A percentile compares a stretch with the other conserved stretches of the same genome.
Conservation (phyloP, 768 basidiomycete genomes). For the Coprinellus aureogranulatus region DNA sequence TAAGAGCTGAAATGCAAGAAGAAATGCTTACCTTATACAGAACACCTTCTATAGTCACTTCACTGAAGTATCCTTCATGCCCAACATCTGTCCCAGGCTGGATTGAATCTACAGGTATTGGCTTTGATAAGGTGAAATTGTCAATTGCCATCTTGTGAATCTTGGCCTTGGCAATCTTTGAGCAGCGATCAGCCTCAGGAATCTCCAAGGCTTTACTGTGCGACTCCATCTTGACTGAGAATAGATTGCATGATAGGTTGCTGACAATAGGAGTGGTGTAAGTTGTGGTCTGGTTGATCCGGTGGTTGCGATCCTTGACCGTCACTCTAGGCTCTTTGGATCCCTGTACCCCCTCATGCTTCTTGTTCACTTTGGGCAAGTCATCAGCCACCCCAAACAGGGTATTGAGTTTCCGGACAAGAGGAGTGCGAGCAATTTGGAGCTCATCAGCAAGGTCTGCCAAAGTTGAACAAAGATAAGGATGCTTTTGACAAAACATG, state of each 20-base stretch:
- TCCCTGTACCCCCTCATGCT: no score
- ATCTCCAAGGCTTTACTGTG: no score
- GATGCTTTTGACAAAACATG: conserved; percentile 38
- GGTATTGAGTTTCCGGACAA: no score
- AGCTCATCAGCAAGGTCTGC: conserved; percentile 29
- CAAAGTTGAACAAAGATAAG: conserved; percentile 35
- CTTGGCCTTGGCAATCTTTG: not conserved
- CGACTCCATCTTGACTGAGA: conserved; percentile 40
- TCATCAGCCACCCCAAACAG: no score
- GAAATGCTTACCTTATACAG: conserved; percentile 47
- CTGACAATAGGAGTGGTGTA: conserved; percentile 47
- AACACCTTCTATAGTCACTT: conserved; percentile 56
- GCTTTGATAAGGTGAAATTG: conserved; percentile 10
- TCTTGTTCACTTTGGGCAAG: no score
- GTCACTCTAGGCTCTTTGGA: conserved; percentile 13
- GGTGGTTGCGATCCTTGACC: conserved; percentile 25
- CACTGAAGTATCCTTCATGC: conserved; percentile 27
- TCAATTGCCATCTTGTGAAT: conserved; percentile 34
- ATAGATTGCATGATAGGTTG: conserved; percentile 45
- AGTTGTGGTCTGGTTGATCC: conserved; percentile 25
- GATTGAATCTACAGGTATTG: no score
- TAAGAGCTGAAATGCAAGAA: not conserved
- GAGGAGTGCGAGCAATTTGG: not conserved
- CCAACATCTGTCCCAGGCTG: no score
- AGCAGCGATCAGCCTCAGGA: no score